A percentile compares a stretch with the other conserved stretches of the same genome.
phyloP scores from a whole-genome alignment of 1,139 yeast genomes.

The Pneumocystis canis region DNA sequence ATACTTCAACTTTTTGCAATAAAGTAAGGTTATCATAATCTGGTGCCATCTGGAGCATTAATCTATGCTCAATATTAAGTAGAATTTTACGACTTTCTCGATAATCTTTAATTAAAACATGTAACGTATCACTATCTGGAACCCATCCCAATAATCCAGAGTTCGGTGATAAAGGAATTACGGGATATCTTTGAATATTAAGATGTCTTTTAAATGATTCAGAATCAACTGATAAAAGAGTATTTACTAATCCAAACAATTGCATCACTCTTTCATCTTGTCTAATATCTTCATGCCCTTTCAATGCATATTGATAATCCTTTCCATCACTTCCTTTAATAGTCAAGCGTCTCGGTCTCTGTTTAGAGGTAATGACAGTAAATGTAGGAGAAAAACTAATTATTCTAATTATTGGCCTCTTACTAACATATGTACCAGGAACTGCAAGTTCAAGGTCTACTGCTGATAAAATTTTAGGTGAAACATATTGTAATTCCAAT shows the following conservation, averaged over 20 bases:
- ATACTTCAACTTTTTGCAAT: conserved; percentile 87
- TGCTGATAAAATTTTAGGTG: conserved; percentile 74
- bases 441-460: conserved; percentile 72
- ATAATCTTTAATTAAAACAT: conserved; percentile 78
- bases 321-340: conserved; percentile 85
- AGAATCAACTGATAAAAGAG: conserved; percentile 73
- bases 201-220: conserved; percentile 93
- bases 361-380: conserved; percentile 87
- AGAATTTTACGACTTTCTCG: conserved; percentile 82
- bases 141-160: conserved; percentile 98
- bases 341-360: conserved; percentile 74
- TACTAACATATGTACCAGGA: conserved; percentile 86
- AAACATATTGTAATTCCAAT: conserved; percentile 80
- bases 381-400: conserved; percentile 65
- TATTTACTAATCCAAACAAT: conserved; percentile 85
- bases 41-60: conserved; percentile 96
- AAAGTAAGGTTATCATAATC: conserved; percentile 83
- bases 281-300: conserved; percentile 96
- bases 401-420: conserved; percentile 62
- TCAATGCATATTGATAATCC: conserved; percentile 62
- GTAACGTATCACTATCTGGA: conserved; percentile 92
- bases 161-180: conserved; percentile 89
- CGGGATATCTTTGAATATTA: conserved; percentile 81
- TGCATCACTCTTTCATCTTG: conserved; percentile 98
- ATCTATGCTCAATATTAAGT: conserved; percentile 82